phyloP scores from a whole-genome alignment of 1,284 basidiomycete genomes.

The Puccinia polysora region DNA sequence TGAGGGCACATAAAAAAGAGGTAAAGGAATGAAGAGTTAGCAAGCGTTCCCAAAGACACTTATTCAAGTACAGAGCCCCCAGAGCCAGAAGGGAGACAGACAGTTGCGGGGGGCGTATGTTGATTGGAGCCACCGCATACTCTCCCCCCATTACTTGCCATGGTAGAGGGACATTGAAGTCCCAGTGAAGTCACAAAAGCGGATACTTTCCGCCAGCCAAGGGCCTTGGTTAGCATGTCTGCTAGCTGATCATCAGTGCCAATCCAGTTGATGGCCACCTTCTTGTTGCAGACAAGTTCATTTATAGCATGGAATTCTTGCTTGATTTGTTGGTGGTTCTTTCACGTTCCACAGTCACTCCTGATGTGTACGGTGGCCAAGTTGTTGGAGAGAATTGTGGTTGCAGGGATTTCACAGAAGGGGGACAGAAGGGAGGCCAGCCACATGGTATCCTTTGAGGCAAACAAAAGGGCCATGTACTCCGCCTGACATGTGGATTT shows the following conservation, averaged over 20 bases:
- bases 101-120: no score
- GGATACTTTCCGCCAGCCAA: not conserved
- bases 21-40: no score
- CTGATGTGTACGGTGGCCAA: not conserved
- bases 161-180: no score
- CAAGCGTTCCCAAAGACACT: no score
- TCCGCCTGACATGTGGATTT: not conserved
- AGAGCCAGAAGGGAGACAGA: no score
- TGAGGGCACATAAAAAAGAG: no score
- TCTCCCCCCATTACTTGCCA: no score
- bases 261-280: not conserved
- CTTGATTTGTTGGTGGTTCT: not conserved
- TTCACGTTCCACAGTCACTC: not conserved
- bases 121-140: no score
- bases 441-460: not conserved
- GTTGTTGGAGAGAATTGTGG: not conserved
- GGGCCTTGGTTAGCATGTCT: not conserved
- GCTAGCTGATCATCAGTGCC: no score
- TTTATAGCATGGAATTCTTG: not conserved
- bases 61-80: no score
- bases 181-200: not conserved
- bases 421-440: not conserved
- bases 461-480: constrained; percentile 8
- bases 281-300: not conserved
- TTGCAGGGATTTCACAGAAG: not conserved